A percentile compares a stretch with the other conserved stretches of the same genome.
phyloP scores from a whole-genome alignment of 1,284 basidiomycete genomes.

The Erythrobasidium hasegawianum region DNA sequence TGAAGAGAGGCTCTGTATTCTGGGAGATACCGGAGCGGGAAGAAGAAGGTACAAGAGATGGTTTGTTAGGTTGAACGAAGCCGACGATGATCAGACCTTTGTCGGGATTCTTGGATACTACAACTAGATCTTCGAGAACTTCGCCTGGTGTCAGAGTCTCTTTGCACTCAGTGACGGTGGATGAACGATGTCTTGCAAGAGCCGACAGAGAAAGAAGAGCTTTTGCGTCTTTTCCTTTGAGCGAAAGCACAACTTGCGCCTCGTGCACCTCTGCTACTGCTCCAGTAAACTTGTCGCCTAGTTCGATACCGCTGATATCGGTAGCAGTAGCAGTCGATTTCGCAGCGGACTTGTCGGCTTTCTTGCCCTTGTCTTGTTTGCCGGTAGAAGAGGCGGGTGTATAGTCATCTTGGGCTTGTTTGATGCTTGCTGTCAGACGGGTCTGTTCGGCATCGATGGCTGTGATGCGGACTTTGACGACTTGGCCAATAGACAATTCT shows the following conservation, averaged over 20 bases:
- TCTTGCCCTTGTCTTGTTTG: slow-evolving; percentile 1
- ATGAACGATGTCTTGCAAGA: slow-evolving; percentile 73
- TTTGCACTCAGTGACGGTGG: slow-evolving; percentile 67
- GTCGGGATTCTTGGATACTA: slow-evolving; percentile 84
- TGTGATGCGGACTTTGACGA: slow-evolving; percentile 80
- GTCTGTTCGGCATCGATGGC: slow-evolving; percentile 62
- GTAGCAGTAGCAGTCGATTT: slow-evolving; percentile 37
- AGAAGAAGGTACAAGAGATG: slow-evolving; percentile 10
- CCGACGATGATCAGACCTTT: slow-evolving; percentile 84
- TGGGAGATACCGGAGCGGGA: slow-evolving; percentile 13
- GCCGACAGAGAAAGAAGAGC: slow-evolving; percentile 84
- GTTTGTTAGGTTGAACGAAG: slow-evolving; percentile 52
- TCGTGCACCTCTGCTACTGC: slow-evolving; percentile 75
- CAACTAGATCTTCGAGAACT: slow-evolving; percentile 69
- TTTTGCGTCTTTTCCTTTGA: slow-evolving; percentile 15
- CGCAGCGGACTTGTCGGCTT: neutral
- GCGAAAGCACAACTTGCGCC: slow-evolving; percentile 66
- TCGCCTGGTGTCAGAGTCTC: slow-evolving; percentile 66
- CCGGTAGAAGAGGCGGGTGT: slow-evolving; percentile 50
- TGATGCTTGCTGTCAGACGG: slow-evolving; percentile 79
- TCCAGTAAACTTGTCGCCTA: slow-evolving; percentile 70
- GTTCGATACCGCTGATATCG: slow-evolving; percentile 69
- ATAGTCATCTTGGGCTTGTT: slow-evolving; percentile 60
- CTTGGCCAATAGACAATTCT: slow-evolving; percentile 71
- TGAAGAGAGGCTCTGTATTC: slow-evolving; percentile 15